Evolutionary conservation across 768 basidiomycete species (phyloP), one percentile per base, ranked within the genome.

Genomic region (Tremella mesenterica): DNA sequence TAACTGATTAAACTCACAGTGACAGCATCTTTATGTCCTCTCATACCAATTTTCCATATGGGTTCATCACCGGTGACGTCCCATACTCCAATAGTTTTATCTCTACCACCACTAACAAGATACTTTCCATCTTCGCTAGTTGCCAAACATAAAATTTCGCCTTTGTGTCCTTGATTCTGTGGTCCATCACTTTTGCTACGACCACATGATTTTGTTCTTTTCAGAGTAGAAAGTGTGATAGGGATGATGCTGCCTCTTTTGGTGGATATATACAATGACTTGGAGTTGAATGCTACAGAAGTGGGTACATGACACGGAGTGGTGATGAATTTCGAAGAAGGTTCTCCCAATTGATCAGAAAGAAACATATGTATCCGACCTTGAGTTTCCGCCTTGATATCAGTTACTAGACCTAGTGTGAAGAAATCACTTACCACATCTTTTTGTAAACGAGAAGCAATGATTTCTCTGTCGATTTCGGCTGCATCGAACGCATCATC

Each of bases 401-500:
- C 21, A 33, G 30, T 18, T 20, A 8, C 26, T 12, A 9, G 27
- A 27, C 26, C 18, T 16, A 39, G 25, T 20, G 47, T 9, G 21
- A 12, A 5, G n/a, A 46, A 16, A 29, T 12, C 13, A 76, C 77
- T 50, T 34, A 79, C 78, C 4, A 93, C 90, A 75, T 96, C 93
- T 70, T 90, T 83, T 70, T 90, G 88, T 58, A 99, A 77, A 51
- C 95, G 78, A 18, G 90, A 80, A 39, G 86, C 86, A 57, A 99
- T 87, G 57, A 96, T 78, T 60, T 96, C 93, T 63, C 82, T 81
- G 77, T 99, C 95, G 25, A 97, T 83, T 62, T 96, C 92, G 1
- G 88, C 91, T 4, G 95, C 95, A 70, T 99, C 93, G 58, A 83
- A 91, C 57, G 90, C 90, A 29, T 86, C 88, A 23, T 91, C 91